Conservation (phyloP, 352 stramenopile species). For the Phytophthora hibernalis region DNA sequence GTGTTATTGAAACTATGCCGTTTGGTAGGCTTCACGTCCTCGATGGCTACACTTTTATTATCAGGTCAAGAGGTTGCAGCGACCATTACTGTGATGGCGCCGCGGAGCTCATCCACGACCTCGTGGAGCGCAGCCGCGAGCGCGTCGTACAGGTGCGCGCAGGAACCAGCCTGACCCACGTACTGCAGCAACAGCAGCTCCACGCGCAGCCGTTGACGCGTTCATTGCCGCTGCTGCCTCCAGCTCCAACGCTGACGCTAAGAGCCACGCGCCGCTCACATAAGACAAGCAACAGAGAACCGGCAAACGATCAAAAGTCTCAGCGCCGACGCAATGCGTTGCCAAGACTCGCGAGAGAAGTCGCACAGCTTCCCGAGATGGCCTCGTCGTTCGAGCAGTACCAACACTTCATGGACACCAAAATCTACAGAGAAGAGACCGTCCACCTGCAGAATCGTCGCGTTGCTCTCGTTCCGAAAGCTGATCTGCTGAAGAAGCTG, state of each 20-base stretch:
- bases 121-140: conserved; percentile 68
- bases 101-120: conserved; percentile 62
- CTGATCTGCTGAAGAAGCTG: conserved; percentile 49
- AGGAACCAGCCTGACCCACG: conserved; percentile 50
- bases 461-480: conserved; percentile 39
- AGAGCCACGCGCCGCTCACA: conserved; percentile 6
- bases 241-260: conserved; percentile 10
- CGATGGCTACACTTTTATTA: conserved; percentile 23
- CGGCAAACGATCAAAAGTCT: background rate
- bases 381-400: conserved; percentile 51
- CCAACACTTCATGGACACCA: conserved; percentile 54
- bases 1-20: background rate
- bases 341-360: conserved; percentile 12
- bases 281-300: background rate
- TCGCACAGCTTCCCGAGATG: conserved; percentile 12
- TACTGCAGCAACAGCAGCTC: conserved; percentile 37
- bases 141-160: conserved; percentile 64
- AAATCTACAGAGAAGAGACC: conserved; percentile 43
- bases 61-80: conserved; percentile 4
- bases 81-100: conserved; percentile 24
- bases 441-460: conserved; percentile 52
- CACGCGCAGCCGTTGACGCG: background rate
- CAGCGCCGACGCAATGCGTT: conserved; percentile 12
- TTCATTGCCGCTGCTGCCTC: conserved; percentile 27
- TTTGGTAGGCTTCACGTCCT: conserved; percentile 11